Base-by-base conservation (phyloP, 805 yeast species). In the Candida boidinii region DNA sequence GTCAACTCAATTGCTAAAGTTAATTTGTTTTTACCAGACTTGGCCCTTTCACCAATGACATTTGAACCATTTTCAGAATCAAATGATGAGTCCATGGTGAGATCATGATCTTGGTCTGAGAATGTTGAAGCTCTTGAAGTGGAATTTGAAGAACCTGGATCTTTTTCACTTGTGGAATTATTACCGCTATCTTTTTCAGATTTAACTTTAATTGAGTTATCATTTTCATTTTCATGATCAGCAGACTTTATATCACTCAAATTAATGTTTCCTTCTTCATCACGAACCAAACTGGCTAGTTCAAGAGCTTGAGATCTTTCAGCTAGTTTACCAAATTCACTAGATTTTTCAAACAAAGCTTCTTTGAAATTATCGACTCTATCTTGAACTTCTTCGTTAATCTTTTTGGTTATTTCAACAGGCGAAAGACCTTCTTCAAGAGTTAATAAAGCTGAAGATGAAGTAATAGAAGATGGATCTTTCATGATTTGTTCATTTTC, bases 301-400 rank as follows among this genome's bases (percentile, higher is more conserved):
- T 67, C 68, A 43, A 74, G 54, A 1, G 85, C 77, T 49, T 80
- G 88, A 1, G 78, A 62, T 32, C 82, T 66, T 50, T 80, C 88
- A 21, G 47, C 45, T 17, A 54, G 30, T 30, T 58, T 61, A 11
- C 58, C 56, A 30, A 74, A 49, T 30, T 56, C 52, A 16, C 52
- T 42, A 17, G 60, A 49, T 38, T 55, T 55, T 39, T 53, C 36
- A 16, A 43, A 33, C 17, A 51, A 36, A 13, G 42, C 38, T 3
- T 35, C 26, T 21, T 51, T 48, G 29, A 48, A 24, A 7, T 37
- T 35, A 6, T n/a, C n/a, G n/a, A n/a, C n/a, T n/a, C n/a, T n/a
- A n/a, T n/a, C n/a, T n/a, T n/a, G n/a, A n/a, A 28, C 24, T 3
- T 46, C 7, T 25, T 29, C 41, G 12, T 35, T 33, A 28, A 40